Evolutionary conservation across 306 rosid genomes (phyloP).

Genomic region (Prunus dulcis): DNA sequence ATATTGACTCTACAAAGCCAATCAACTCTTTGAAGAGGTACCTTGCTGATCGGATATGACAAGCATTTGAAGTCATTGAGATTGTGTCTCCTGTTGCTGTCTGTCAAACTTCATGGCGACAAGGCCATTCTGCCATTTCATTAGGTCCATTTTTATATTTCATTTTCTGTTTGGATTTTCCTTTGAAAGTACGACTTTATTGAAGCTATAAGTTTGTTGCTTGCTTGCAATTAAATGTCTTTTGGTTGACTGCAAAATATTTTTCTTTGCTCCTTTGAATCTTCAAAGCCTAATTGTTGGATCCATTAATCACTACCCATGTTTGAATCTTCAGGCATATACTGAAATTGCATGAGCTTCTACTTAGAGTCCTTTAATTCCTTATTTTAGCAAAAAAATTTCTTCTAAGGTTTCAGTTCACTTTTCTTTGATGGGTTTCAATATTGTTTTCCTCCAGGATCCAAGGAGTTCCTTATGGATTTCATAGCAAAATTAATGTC

Average conservation of each 20-base stretch:
- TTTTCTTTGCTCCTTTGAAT: not conserved
- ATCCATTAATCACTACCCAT: no score
- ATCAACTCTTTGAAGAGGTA: conserved; percentile 56
- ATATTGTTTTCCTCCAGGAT: no score
- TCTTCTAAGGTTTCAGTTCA: not conserved
- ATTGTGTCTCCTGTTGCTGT: not conserved
- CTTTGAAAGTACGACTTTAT: not conserved
- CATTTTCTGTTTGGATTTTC: not conserved
- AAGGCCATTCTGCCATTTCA: conserved; percentile 27
- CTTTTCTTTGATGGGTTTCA: not conserved
- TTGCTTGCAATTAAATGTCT: not conserved
- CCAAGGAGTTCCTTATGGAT: no score
- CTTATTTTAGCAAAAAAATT: no score
- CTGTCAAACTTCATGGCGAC: conserved; percentile 4
- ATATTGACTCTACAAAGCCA: conserved; percentile 47
- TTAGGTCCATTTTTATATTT: not conserved
- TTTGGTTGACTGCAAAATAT: not conserved
- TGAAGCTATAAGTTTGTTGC: not conserved
- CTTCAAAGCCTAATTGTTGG: not conserved
- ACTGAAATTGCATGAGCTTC: no score
- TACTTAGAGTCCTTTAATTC: no score
- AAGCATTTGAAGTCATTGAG: not conserved
- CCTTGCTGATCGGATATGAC: conserved; percentile 56
- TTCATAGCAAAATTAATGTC: no score
- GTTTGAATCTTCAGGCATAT: no score